These are phyloP conservation scores for Macrotyloma uniflorum DNA, from an alignment of 306 rosid species.

Conservation along the genomic window DNA sequence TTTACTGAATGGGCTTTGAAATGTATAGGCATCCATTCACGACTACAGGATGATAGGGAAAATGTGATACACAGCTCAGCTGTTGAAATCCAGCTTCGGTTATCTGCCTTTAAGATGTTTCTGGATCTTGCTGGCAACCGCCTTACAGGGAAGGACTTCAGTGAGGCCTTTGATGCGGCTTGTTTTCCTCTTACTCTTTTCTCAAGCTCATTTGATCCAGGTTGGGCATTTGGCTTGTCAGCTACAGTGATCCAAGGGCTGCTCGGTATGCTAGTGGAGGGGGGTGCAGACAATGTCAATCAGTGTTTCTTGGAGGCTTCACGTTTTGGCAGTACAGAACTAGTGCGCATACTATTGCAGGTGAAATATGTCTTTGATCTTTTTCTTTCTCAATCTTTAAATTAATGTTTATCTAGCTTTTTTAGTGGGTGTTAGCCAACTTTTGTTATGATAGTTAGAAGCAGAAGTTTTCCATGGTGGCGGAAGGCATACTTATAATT, in stretches of 20 bases:
- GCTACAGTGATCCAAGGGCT: constrained; percentile 83
- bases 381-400: constrained; percentile 6
- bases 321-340: constrained; percentile 92
- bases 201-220: constrained; percentile 81
- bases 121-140: constrained; percentile 88
- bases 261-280: constrained; percentile 80
- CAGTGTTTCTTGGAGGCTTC: constrained; percentile 95
- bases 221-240: constrained; percentile 84
- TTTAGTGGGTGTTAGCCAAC: constrained; percentile 11
- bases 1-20: constrained; percentile 92
- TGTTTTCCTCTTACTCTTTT: constrained; percentile 92
- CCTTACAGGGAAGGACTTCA: constrained; percentile 89
- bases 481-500: constrained; percentile 14
- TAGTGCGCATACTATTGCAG: constrained; percentile 86
- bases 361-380: constrained; percentile 43
- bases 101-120: constrained; percentile 79
- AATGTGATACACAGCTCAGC: constrained; percentile 58
- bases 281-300: constrained; percentile 91
- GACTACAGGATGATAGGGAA: constrained; percentile 58
- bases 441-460: constrained; percentile 30
- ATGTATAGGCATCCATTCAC: constrained; percentile 86
- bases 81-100: constrained; percentile 77
- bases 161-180: constrained; percentile 94
- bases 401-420: neutral
- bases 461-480: constrained; percentile 5